A percentile compares a stretch with the other conserved stretches of the same genome.
Conservation (phyloP, 1,139 yeast genomes). For the Zygosaccharomyces sapae region DNA sequence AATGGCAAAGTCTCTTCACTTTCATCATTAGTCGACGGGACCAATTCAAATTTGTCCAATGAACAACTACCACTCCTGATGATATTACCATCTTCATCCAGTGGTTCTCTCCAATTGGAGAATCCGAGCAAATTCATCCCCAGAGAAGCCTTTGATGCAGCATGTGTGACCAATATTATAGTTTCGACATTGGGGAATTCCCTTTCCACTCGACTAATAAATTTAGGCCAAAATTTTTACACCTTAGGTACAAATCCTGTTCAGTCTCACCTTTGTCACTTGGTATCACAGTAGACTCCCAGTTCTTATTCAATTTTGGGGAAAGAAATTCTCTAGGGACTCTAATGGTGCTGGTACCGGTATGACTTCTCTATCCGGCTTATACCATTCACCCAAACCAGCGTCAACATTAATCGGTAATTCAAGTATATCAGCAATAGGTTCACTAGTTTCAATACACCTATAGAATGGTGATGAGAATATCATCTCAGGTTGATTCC, state of each 20-base stretch:
- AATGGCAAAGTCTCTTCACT: constrained; percentile 30
- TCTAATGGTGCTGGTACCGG: constrained; percentile 58
- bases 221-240: constrained; percentile 46
- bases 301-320: constrained; percentile 44
- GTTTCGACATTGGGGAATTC: constrained; percentile 53
- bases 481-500: constrained; percentile 57
- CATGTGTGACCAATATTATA: constrained; percentile 69
- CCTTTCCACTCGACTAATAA: constrained; percentile 50
- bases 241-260: constrained; percentile 56
- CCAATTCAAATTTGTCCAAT: constrained; percentile 52
- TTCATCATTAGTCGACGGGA: constrained; percentile 40
- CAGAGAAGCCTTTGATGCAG: constrained; percentile 76
- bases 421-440: constrained; percentile 54
- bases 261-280: constrained; percentile 64
- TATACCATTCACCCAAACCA: constrained; percentile 73
- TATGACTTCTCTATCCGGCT: constrained; percentile 48
- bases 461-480: constrained; percentile 83
- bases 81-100: constrained; percentile 48
- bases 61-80: constrained; percentile 55
- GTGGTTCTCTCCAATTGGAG: constrained; percentile 43
- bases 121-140: constrained; percentile 63
- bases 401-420: constrained; percentile 60
- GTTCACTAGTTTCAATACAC: constrained; percentile 80
- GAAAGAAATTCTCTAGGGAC: constrained; percentile 49
- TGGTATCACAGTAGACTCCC: constrained; percentile 51